Percentiles rank a stretch among this genome's conserved stretches.
Evolutionary conservation across 495 filamentous ascomycete genomes (phyloP).

Genomic region (Parathielavia hyrcaniae): DNA sequence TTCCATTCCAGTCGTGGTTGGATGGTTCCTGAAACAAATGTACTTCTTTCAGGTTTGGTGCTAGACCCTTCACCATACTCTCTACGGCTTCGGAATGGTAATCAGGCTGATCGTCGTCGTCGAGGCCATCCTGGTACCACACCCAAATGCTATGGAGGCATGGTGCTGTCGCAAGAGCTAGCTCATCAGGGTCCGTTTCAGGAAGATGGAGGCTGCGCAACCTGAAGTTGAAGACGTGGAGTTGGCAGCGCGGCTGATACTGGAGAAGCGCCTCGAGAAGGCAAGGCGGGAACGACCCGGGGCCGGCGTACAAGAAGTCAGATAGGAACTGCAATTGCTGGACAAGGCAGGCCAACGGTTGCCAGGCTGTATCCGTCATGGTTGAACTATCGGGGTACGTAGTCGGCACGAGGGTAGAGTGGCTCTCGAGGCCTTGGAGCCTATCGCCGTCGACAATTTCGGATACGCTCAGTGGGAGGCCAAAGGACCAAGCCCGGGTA

Average conservation of each 20-base stretch:
- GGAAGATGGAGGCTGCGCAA: not conserved
- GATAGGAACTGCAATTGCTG: not conserved
- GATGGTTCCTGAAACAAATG: not conserved
- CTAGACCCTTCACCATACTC: not conserved
- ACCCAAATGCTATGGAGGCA: not conserved
- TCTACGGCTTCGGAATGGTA: not conserved
- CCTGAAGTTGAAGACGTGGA: not conserved
- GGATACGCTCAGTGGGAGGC: not conserved
- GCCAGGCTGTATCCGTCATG: not conserved
- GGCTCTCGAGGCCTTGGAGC: not conserved
- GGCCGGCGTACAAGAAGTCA: not conserved
- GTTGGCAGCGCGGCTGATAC: conserved; percentile 1
- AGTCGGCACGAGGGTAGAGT: not conserved
- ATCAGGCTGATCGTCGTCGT: not conserved
- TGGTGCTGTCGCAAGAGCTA: not conserved
- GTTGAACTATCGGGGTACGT: not conserved
- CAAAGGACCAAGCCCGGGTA: conserved; percentile 1
- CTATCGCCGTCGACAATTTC: conserved; percentile 2
- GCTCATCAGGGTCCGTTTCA: not conserved
- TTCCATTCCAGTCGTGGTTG: not conserved
- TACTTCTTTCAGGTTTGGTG: not conserved
- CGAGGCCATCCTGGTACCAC: not conserved
- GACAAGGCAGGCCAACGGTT: not conserved
- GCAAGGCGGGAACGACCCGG: not conserved
- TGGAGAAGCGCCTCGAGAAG: not conserved